These are phyloP conservation scores for Cladosporium velox DNA, from an alignment of 2,329 filamentous ascomycete species.

Conservation along the genomic window DNA sequence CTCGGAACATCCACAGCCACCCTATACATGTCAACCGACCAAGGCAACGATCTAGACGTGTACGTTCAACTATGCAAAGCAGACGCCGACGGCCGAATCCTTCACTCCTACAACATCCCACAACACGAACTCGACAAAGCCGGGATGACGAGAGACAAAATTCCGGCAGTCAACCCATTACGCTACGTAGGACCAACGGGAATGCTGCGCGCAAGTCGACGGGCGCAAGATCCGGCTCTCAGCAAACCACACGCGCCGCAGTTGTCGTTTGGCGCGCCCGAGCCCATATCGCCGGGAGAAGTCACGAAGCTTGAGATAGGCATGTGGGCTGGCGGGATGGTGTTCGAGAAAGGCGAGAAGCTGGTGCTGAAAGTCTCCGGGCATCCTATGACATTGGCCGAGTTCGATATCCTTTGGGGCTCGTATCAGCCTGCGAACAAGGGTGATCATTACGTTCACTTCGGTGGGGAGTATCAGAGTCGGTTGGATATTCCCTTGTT, in stretches of 20 bases:
- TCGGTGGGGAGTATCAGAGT: background rate
- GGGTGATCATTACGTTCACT: background rate
- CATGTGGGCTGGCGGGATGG: conserved; percentile 49
- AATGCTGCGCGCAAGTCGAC: background rate
- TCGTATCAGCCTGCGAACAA: background rate
- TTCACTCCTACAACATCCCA: conserved; percentile 21
- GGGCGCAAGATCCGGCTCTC: background rate
- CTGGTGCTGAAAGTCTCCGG: conserved; percentile 21
- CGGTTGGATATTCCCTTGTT: background rate
- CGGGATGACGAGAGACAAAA: conserved; percentile 45
- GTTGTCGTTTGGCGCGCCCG: background rate
- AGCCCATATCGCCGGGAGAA: background rate
- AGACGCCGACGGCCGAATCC: background rate
- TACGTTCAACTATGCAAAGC: conserved; percentile 23
- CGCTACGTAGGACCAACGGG: background rate
- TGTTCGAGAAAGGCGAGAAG: conserved; percentile 46
- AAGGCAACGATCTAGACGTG: conserved; percentile 25
- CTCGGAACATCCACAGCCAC: conserved; percentile 51
- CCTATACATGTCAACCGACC: conserved; percentile 41
- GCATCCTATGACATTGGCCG: background rate
- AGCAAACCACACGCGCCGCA: background rate
- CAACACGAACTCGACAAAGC: conserved; percentile 22
- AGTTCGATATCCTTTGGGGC: background rate
- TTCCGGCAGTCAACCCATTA: background rate
- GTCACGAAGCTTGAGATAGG: conserved; percentile 45